A percentile compares a stretch with the other conserved stretches of the same genome.
These are phyloP conservation scores for Boeremia lycopersici DNA, from an alignment of 2,329 filamentous ascomycete species.

Conservation along the genomic window DNA sequence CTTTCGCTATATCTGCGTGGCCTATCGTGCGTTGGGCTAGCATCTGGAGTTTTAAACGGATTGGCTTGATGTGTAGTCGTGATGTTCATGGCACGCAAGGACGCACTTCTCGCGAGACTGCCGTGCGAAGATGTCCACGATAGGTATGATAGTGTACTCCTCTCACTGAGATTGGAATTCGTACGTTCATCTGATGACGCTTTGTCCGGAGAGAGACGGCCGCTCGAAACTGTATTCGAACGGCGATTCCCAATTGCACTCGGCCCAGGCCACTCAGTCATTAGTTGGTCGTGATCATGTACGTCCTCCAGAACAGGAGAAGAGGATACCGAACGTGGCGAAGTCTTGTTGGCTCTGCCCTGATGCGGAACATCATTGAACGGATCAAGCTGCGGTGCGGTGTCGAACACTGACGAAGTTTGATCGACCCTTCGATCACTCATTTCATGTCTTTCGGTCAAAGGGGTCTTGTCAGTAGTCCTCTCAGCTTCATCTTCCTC, in stretches of 20 bases:
- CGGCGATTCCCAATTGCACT: slow-evolving; percentile 16
- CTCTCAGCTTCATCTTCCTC: slow-evolving; percentile 29
- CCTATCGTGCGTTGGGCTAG: slow-evolving; percentile 37
- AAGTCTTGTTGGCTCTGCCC: slow-evolving; percentile 30
- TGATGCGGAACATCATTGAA: slow-evolving; percentile 49
- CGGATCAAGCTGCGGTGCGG: slow-evolving; percentile 47
- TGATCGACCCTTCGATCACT: slow-evolving; percentile 23
- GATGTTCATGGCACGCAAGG: slow-evolving; percentile 51
- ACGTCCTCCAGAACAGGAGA: slow-evolving; percentile 29
- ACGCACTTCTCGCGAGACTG: slow-evolving; percentile 53
- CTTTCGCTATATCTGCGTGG: slow-evolving; percentile 21
- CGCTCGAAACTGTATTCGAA: slow-evolving; percentile 29
- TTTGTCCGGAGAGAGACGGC: slow-evolving; percentile 56
- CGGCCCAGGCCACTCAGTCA: slow-evolving; percentile 24
- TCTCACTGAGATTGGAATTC: slow-evolving; percentile 61
- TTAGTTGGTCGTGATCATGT: not conserved
- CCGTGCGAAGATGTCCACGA: slow-evolving; percentile 51
- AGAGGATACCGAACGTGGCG: slow-evolving; percentile 26
- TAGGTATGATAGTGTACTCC: slow-evolving; percentile 52
- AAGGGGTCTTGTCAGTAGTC: slow-evolving; percentile 21
- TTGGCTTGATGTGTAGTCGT: slow-evolving; percentile 34
- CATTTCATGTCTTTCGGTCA: slow-evolving; percentile 33
- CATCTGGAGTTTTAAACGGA: slow-evolving; percentile 42
- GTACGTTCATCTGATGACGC: slow-evolving; percentile 57
- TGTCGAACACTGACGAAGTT: slow-evolving; percentile 33